Evolutionary conservation across 495 filamentous ascomycete species (phyloP), one percentile per base, ranked within the genome.

Genomic region (Aspergillus indologenus): DNA sequence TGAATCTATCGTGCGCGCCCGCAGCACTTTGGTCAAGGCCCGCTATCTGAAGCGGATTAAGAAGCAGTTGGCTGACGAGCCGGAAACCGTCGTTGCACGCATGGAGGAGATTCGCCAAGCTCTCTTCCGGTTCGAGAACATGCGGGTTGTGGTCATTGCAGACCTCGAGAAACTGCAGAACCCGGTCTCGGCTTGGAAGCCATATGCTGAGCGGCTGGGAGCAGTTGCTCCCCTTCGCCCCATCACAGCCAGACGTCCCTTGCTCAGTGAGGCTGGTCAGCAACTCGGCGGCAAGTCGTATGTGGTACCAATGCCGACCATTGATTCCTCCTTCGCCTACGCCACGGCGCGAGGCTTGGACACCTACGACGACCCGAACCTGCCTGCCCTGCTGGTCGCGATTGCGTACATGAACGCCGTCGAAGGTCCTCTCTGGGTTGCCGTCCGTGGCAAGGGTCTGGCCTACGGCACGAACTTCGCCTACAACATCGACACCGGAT

Each of bases 351-450:
- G 81, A 19, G 94, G 94, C 44, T 84, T 92, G 2, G 78, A 82
- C 45, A 89, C 85, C 0, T 91, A 87, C 66, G 79, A 83, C 45
- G 86, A 96, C 64, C 90, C 91, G 0, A 79, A 81, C 22, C 77
- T 98, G 14, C 92, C 94, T 1, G 87, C 95, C 2, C 77, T 94
- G 49, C 80, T 96, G 61, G 90, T 98, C 11, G 93, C 92, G 1
- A 82, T 88, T 29, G 83, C 91, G 12, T 98, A 96, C 71, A 87
- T 99, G 59, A 92, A 96, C 62, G 86, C 91, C 0, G 88, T 94
- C 18, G 95, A 98, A 75, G 94, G 94, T 2, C 95, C 94, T 5
- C 83, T 98, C 21, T 98, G 93, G 92, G 85, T 85, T 59, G 90
- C 90, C 2, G 87, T 96, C 52, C 91, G 94, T 43, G 94, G 94